These are phyloP conservation scores for Gymnopus androsaceus DNA, from an alignment of 1,284 basidiomycete genomes.

Conservation along the genomic window DNA sequence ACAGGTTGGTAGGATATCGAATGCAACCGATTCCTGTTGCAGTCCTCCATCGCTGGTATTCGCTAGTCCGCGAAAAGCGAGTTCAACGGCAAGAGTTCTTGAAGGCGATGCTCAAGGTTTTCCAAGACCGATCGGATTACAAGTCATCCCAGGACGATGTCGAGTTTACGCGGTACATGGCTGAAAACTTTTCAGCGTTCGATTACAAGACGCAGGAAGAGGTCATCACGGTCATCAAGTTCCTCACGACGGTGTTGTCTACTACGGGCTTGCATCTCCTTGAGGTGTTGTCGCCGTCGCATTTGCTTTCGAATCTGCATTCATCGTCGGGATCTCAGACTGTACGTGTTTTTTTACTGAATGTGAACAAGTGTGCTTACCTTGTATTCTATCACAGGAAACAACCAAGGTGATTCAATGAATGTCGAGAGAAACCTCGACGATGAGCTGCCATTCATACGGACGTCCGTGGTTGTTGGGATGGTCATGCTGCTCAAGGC, in stretches of 20 bases:
- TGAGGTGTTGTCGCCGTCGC: constrained; percentile 65
- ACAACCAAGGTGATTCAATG: neutral
- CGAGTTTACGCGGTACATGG: constrained; percentile 86
- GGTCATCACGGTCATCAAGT: constrained; percentile 81
- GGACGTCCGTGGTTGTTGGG: constrained; percentile 73
- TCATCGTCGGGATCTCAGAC: constrained; percentile 14
- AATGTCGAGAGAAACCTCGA: constrained; percentile 19
- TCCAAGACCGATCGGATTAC: constrained; percentile 61
- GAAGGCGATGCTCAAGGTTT: constrained; percentile 77
- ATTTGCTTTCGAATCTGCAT: constrained; percentile 65
- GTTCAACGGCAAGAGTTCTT: constrained; percentile 83
- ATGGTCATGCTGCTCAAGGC: constrained; percentile 85
- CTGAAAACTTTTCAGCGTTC: constrained; percentile 89
- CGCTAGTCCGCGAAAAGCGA: constrained; percentile 88
- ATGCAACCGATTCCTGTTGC: constrained; percentile 64
- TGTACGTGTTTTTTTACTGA: neutral
- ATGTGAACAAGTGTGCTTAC: neutral
- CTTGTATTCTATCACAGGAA: neutral
- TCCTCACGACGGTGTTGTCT: constrained; percentile 80
- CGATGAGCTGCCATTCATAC: constrained; percentile 48
- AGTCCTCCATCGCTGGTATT: constrained; percentile 88
- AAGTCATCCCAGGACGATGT: constrained; percentile 65
- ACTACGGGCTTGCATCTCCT: constrained; percentile 84
- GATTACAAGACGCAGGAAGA: constrained; percentile 97
- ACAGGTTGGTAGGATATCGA: constrained; percentile 57